Base-by-base conservation (phyloP, 768 basidiomycete genomes). In the Floccularia luteovirens region DNA sequence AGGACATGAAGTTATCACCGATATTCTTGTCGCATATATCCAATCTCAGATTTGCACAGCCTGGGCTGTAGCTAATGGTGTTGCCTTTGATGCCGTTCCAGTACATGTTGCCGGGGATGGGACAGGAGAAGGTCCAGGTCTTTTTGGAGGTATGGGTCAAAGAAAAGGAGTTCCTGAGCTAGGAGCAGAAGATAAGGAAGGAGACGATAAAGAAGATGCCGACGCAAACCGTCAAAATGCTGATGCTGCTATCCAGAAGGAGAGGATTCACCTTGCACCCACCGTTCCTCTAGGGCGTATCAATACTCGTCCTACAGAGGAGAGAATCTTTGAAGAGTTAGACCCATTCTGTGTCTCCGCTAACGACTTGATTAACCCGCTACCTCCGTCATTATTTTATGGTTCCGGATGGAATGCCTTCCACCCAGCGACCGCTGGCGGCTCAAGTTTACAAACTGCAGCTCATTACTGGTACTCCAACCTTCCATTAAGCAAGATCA, bases 361-460 rank as follows among this genome's bases (percentile, higher is more conserved):
- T n/a, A 94, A 97, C 60, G 93, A 99, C 58, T 70, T 98, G 38
- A 90, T 99, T 60, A 97, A 98, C 63, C 96, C 96, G 1, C 72
- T 98, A 0, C 94, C 94, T n/a, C 79, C 83, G 0, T 89, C 88
- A 22, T 63, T 97, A 49, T 98, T 98, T 66, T 87, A 84, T 45
- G 96, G 92, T 22, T 82, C 84, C 0, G 96, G 96, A 4, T 99
- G 94, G 94, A 70, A 74, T 44, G 75, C 76, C 1, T 75, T 73
- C 52, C 89, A 92, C 58, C 90, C 86, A 0, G 58, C 72, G 1
- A 50, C 60, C 31, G 60, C 52, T 2, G 37, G 51, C 20, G 58
- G 70, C 24, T 39, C 44, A 14, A 56, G 67, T 49, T 67, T 72
- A 39, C 69, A 84, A 57, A 76, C 67, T 42, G 74, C 65, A 49